Conservation (phyloP, 768 basidiomycete species). For the Trametes punicea region DNA sequence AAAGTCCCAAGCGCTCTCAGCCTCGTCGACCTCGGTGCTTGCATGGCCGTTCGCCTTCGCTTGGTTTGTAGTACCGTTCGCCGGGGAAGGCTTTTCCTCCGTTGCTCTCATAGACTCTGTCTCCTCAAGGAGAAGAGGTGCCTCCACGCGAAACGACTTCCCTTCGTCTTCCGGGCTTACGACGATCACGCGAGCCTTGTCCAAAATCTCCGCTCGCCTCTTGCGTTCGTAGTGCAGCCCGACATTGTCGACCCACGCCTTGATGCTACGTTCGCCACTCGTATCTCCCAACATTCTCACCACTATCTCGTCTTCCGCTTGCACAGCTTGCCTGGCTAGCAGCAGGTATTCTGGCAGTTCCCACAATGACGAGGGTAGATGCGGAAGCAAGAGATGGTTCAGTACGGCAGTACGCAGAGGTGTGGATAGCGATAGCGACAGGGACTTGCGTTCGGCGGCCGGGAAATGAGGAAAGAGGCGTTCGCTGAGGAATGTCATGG, state of each 20-base stretch:
- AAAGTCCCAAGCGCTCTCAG: constrained; percentile 41
- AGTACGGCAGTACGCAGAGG: constrained; percentile 61
- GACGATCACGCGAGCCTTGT: constrained; percentile 55
- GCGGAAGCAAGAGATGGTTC: constrained; percentile 61
- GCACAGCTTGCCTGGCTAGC: constrained; percentile 53
- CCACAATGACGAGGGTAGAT: constrained; percentile 63
- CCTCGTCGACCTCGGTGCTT: constrained; percentile 20
- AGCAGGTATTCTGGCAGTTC: constrained; percentile 60
- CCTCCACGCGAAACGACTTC: constrained; percentile 36
- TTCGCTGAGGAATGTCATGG: constrained; percentile 61
- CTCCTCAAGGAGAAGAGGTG: constrained; percentile 9
- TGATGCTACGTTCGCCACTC: constrained; percentile 49
- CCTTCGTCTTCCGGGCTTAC: constrained; percentile 37
- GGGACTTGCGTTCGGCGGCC: constrained; percentile 38
- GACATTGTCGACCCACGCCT: constrained; percentile 65
- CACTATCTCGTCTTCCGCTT: constrained; percentile 61
- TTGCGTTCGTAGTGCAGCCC: constrained; percentile 77
- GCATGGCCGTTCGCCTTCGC: constrained; percentile 2
- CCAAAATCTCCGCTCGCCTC: constrained; percentile 62
- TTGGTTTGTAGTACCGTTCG: background rate
- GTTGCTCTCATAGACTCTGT: background rate
- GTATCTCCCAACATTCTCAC: constrained; percentile 48
- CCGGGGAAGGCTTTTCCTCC: background rate
- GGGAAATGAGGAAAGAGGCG: constrained; percentile 60
- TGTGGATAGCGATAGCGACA: constrained; percentile 58